Evolutionary conservation across 768 basidiomycete genomes (phyloP), one percentile per base, ranked within the genome.

Genomic region (Amanita thiersii): DNA sequence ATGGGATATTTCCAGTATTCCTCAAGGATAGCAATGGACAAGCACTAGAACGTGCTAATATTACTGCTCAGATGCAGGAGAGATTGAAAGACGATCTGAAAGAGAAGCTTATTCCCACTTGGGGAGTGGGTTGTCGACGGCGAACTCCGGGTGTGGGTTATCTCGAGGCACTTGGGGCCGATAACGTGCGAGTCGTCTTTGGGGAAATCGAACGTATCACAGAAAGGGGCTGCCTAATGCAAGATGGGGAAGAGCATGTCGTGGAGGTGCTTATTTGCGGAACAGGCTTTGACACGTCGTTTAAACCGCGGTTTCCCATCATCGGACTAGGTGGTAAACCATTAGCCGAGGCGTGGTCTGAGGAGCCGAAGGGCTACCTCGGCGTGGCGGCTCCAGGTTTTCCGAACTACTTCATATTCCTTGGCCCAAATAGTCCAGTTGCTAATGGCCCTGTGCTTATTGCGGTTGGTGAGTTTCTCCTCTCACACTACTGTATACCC

Each of bases 81-180:
- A 66, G 63, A 41, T 56, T 79, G 8, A 31, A 46, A 11, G 62
- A 62, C 15, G 60, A 64, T 44, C 68, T 77, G 25, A 61, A 64
- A 12, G 65, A 66, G 17, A 56, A 65, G 39, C 30, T 66, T 18
- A 59, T 64, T n/a, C 64, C 63, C 1, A 50, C 42, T 14, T 66
- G 57, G 49, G 53, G 52, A 3, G 55, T 64, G 4, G 63, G 64
- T 2, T 66, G 64, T 39, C 45, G 61, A 9, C 49, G 64, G 37
- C 50, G 62, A 4, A 64, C 63, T 8, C 62, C 63, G 7, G 63
- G 62, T 0, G 50, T 55, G 18, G 55, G 56, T 5, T 64, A 63
- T 40, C 56, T 66, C 6, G 62, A 65, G 43, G 49, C 58, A 0
- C 44, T 65, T 8, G 45, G 46, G 1, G 50, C 55, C 17, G 54